These are phyloP conservation scores for Lablab purpureus DNA, from an alignment of 306 rosid genomes.

Conservation along the genomic window DNA sequence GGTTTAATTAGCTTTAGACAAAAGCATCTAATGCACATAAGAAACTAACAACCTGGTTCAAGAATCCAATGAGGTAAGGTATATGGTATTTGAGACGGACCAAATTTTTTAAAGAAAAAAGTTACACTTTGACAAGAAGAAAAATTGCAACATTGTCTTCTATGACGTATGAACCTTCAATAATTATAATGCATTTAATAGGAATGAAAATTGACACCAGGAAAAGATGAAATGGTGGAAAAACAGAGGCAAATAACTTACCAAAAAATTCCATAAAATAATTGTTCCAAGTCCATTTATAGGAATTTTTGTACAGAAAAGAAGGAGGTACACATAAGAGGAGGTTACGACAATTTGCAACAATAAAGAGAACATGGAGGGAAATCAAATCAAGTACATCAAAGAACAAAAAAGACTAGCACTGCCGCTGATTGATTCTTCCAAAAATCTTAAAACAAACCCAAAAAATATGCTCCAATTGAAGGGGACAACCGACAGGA, in stretches of 20 bases:
- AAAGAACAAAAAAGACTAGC: constrained; percentile 1
- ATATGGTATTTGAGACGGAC: neutral
- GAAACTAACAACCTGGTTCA: constrained; percentile 20
- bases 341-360: constrained; percentile 3
- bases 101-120: constrained; percentile 1
- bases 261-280: neutral
- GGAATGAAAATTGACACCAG: neutral
- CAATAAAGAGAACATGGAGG: constrained; percentile 8
- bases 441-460: neutral
- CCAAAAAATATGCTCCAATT: neutral
- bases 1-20: constrained; percentile 10
- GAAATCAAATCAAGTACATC: neutral
- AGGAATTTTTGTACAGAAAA: constrained; percentile 17
- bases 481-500: neutral
- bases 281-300: constrained; percentile 10
- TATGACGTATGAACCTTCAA: constrained; percentile 1
- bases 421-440: neutral
- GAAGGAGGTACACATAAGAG: constrained; percentile 15
- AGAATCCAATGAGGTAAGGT: constrained; percentile 8
- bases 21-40: constrained; percentile 24
- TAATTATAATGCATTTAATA: neutral
- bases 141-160: constrained; percentile 15
- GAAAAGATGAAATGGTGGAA: constrained; percentile 6
- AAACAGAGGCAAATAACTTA: constrained; percentile 8
- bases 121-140: constrained; percentile 15